Base-by-base conservation (phyloP, 148 eudicot species). In the Gaultheria prostrata region DNA sequence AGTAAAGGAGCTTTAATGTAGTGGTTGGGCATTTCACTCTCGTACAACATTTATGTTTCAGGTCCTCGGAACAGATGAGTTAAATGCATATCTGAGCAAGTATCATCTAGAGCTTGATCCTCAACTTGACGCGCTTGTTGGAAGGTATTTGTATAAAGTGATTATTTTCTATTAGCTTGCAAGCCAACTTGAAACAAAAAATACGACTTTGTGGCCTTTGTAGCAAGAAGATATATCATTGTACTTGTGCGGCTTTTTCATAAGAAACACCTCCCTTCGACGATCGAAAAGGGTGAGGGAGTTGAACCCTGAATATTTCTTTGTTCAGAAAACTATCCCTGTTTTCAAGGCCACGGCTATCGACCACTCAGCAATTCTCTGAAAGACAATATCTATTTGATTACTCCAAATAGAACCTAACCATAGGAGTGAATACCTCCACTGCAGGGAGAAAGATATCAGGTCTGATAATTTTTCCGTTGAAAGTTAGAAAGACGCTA, bases 41-140 rank as follows among this genome's bases (percentile, higher is more conserved):
- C 33, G 67, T 17, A 3, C 39, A 56, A 6, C 56, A n/a, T 32
- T 5, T 74, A 39, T 54, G 79, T 79, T 84, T 2, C 81, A 87
- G 91, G 89, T 87, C 28, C 89, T 89, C 28, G 89, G 91, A 6
- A 89, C 91, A 33, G 91, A 89, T 67, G 89, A 89, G 82, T 57
- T 89, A 81, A 89, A 87, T 78, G 86, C 88, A 35, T 89, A 87
- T 78, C 81, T 89, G 80, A 83, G 78, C 88, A 87, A 89, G 65
- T 89, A 89, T 26, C 86, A 49, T 11, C 81, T 89, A 17, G 89
- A 89, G 63, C 83, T 89, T 32, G 91, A 89, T 83, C 89, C 89
- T 39, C 87, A 89, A 56, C 91, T 89, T 71, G 89, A 80, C 18
- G 91, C 89, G 65, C 89, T 87, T 80, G 88, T 87, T 83, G 89